Percentiles rank a stretch among this genome's conserved stretches.
Evolutionary conservation across 2,329 filamentous ascomycete genomes (phyloP).

Genomic region (Dendrostoma leiphaemia): DNA sequence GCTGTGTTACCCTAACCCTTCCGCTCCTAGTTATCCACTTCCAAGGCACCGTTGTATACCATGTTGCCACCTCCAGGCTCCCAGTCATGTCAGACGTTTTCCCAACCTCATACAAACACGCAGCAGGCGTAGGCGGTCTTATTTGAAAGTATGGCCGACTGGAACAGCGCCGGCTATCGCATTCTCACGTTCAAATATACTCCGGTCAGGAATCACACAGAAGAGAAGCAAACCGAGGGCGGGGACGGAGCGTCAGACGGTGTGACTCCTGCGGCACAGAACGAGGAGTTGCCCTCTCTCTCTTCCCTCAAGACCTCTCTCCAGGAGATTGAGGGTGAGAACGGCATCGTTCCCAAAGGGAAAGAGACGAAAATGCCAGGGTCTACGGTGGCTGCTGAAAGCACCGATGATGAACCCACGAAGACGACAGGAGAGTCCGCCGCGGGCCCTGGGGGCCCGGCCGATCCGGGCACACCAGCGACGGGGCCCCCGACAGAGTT

Average conservation of each 20-base stretch:
- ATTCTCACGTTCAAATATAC: constrained; percentile 14
- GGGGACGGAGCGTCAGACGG: not conserved
- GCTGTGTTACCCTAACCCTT: too few species aligned
- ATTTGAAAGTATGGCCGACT: constrained; percentile 1
- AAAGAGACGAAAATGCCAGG: too few species aligned
- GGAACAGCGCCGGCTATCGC: constrained; percentile 10
- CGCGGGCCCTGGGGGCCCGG: not conserved
- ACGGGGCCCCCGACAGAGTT: constrained; percentile 20
- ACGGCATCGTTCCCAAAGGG: not conserved
- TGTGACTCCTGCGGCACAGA: not conserved
- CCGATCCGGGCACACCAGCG: not conserved
- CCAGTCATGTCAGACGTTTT: too few species aligned
- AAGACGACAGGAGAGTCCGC: not conserved
- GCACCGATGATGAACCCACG: too few species aligned
- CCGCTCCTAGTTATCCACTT: too few species aligned
- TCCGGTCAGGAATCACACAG: too few species aligned
- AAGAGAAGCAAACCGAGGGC: not conserved
- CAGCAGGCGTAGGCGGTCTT: not conserved
- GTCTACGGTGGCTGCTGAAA: too few species aligned
- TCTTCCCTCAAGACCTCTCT: constrained; percentile 7
- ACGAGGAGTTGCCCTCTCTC: constrained; percentile 6
- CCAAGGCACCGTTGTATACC: too few species aligned
- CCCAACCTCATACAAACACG: not conserved
- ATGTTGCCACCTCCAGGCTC: too few species aligned
- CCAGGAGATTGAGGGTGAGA: not conserved